phyloP scores from a whole-genome alignment of 225 moss, liverwort and hornwort species.

The Rhytidiadelphus loreus region DNA sequence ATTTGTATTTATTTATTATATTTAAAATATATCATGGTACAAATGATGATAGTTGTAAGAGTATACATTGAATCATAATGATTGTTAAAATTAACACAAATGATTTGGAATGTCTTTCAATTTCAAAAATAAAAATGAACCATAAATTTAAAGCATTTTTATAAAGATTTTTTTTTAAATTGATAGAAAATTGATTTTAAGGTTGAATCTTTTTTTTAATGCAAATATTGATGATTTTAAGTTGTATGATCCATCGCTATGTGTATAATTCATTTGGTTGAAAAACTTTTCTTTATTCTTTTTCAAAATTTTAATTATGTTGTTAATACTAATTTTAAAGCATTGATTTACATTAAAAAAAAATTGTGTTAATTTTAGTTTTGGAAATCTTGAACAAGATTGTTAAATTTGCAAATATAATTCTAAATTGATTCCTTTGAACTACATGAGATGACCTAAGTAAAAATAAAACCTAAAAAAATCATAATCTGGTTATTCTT shows the following conservation, averaged over 20 bases:
- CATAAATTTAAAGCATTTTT: no score
- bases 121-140: neutral
- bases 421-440: neutral
- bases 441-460: neutral
- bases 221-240: neutral
- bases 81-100: neutral
- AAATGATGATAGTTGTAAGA: neutral
- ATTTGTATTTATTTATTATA: neutral
- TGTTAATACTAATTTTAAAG: neutral
- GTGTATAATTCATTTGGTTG: neutral
- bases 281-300: neutral
- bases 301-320: no score
- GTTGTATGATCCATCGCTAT: neutral
- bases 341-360: neutral
- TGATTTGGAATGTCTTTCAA: neutral
- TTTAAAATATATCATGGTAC: neutral
- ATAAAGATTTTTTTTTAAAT: neutral
- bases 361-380: neutral
- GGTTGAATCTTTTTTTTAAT: neutral
- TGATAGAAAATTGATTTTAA: neutral
- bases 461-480: neutral
- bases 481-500: neutral
- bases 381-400: neutral
- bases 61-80: rapidly evolving
- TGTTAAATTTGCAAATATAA: neutral